These are phyloP conservation scores for Pleurotus tuber-regium DNA, from an alignment of 768 basidiomycete genomes.

Conservation along the genomic window DNA sequence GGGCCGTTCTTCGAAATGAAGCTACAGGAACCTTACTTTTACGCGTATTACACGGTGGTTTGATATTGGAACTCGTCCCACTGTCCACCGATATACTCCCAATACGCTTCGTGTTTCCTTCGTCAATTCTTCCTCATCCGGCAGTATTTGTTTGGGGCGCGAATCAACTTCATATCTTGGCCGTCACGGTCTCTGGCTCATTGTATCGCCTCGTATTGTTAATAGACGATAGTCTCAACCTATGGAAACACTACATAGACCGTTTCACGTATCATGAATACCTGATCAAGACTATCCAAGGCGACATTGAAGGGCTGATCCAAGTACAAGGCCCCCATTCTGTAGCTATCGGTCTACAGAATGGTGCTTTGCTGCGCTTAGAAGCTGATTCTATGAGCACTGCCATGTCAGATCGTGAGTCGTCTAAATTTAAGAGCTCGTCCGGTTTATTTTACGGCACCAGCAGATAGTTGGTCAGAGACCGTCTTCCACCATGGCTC, in stretches of 20 bases:
- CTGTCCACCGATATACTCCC: conserved; percentile 62
- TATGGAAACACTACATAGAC: conserved; percentile 57
- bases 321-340: conserved; percentile 67
- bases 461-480: conserved; percentile 71
- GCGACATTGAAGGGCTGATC: conserved; percentile 44
- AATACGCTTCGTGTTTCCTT: conserved; percentile 77
- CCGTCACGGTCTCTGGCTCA: conserved; percentile 64
- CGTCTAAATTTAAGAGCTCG: conserved; percentile 10
- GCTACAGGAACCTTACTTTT: conserved; percentile 65
- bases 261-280: conserved; percentile 68
- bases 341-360: conserved; percentile 58
- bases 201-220: conserved; percentile 74
- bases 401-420: conserved; percentile 58
- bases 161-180: conserved; percentile 66
- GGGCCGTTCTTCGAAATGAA: conserved; percentile 54
- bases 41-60: conserved; percentile 71
- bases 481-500: conserved; percentile 60
- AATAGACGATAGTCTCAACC: conserved; percentile 41
- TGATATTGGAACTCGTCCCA: conserved; percentile 77
- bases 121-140: conserved; percentile 61
- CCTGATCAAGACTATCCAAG: conserved; percentile 51
- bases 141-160: conserved; percentile 56
- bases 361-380: conserved; percentile 66
- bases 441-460: conserved; percentile 15
- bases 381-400: conserved; percentile 60